These are phyloP conservation scores for Phytophthora meadii DNA, from an alignment of 352 stramenopile species.

Conservation along the genomic window DNA sequence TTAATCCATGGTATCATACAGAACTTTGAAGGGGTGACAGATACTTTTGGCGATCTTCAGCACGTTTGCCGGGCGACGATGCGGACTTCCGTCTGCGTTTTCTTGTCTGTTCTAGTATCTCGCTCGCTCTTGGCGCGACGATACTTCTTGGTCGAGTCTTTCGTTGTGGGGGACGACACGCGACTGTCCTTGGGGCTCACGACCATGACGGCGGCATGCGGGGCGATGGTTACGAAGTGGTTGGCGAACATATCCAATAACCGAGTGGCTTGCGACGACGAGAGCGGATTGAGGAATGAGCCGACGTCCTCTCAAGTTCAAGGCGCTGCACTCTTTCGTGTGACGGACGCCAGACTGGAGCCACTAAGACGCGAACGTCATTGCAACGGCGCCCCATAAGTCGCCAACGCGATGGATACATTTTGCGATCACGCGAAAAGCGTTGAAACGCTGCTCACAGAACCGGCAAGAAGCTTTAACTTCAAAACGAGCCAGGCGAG, in stretches of 20 bases:
- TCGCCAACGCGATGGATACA: slow-evolving; percentile 13
- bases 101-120: slow-evolving; percentile 15
- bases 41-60: slow-evolving; percentile 12
- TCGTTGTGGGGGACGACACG: slow-evolving; percentile 1
- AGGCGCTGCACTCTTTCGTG: slow-evolving; percentile 18
- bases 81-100: slow-evolving; percentile 13
- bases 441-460: too few relatives aligned
- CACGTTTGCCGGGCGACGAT: slow-evolving; percentile 21
- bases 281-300: slow-evolving; percentile 39
- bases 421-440: too few relatives aligned
- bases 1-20: background rate
- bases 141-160: slow-evolving; percentile 10
- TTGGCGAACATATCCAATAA: slow-evolving; percentile 35
- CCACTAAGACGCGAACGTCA: background rate
- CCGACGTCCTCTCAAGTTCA: slow-evolving; percentile 24
- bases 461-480: too few relatives aligned
- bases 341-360: slow-evolving; percentile 16
- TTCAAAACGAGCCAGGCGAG: too few relatives aligned
- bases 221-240: slow-evolving; percentile 44
- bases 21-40: background rate
- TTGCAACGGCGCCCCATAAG: background rate
- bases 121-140: slow-evolving; percentile 28
- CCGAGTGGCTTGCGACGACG: slow-evolving; percentile 4
- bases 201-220: slow-evolving; percentile 34
- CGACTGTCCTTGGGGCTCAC: slow-evolving; percentile 16